Evolutionary conservation across 176 grass and related monocot genomes (phyloP), one percentile per base, ranked within the genome.

Genomic region (Aegilops bicornis): DNA sequence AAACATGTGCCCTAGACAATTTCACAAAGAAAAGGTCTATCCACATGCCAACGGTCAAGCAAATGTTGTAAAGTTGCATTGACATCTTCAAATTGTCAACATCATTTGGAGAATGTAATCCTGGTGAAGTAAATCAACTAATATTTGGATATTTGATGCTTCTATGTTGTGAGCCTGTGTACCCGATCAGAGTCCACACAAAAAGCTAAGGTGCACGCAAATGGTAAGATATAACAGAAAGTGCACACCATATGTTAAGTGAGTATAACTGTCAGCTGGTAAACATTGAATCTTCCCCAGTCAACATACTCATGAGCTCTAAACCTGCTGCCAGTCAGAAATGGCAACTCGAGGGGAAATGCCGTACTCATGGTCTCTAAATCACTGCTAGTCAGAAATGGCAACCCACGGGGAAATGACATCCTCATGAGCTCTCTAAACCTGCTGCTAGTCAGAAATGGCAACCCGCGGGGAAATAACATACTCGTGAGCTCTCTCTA

Each of bases 151-250:
- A 77, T 17, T 23, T 68, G 11, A 24, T 80, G 36, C 19, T 20
- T 17, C 20, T 76, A 43, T 76, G 15, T 10, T 25, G 13, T 25
- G 48, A 79, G 35, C 48, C 35, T 50, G 12, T 33, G 39, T 59
- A 59, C 29, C 69, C 4, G 5, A 59, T 87, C 16, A 75, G 56
- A 61, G n/a, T 79, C 60, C 33, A 50, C 4, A 80, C 3, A 66
- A 69, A 85, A 6, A 77, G 29, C 15, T 77, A 23, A 4, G 29
- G 42, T 2, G 14, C 80, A 80, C 68, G 81, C 70, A 88, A 15
- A 91, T 52, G n/a, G 85, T 32, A 24, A 43, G 48, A 42, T 56
- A 64, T 3, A 87, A 14, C 39, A 88, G 61, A 50, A 85, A 54
- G 16, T 31, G n/a, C 2, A 80, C 8, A 50, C 50, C 11, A 69